phyloP scores from a whole-genome alignment of 2,329 filamentous ascomycete genomes.

The Xylariaceae sp. region DNA sequence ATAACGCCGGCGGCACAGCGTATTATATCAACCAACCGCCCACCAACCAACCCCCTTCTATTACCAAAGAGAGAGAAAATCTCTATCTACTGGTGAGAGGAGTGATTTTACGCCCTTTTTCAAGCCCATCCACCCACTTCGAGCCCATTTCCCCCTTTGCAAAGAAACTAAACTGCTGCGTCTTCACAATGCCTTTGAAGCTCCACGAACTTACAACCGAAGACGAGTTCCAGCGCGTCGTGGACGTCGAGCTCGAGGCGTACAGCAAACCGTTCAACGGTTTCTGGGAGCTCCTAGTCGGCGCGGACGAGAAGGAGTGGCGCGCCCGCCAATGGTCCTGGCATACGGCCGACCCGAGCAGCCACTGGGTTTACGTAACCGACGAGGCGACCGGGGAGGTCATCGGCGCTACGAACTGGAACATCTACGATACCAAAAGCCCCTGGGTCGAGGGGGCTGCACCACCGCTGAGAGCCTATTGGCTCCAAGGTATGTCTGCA shows the following conservation, averaged over 20 bases:
- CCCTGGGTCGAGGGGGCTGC: slow-evolving; percentile 7
- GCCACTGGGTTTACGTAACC: slow-evolving; percentile 18
- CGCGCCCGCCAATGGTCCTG: slow-evolving; percentile 13
- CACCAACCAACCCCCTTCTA: background rate
- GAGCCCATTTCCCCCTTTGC: background rate
- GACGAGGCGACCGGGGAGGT: slow-evolving; percentile 18
- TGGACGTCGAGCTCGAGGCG: slow-evolving; percentile 14
- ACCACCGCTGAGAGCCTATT: slow-evolving; percentile 9
- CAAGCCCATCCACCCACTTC: background rate
- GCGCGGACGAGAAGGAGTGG: slow-evolving; percentile 13
- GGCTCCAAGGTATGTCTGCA: slow-evolving; percentile 13
- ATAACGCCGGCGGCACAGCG: background rate
- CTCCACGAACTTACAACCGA: slow-evolving; percentile 11
- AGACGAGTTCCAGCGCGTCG: slow-evolving; percentile 14
- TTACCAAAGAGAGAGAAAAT: background rate
- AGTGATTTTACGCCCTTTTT: background rate
- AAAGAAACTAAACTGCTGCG: too few relatives aligned
- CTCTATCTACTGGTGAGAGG: background rate
- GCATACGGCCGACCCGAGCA: slow-evolving; percentile 15
- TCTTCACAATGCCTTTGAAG: background rate
- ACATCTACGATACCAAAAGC: slow-evolving; percentile 10
- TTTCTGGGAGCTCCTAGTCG: slow-evolving; percentile 15
- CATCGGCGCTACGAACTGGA: slow-evolving; percentile 16
- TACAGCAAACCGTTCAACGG: slow-evolving; percentile 18
- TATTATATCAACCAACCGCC: background rate